Evolutionary conservation across 768 basidiomycete genomes (phyloP), one percentile per base, ranked within the genome.

Genomic region (Lactarius hatsudake): DNA sequence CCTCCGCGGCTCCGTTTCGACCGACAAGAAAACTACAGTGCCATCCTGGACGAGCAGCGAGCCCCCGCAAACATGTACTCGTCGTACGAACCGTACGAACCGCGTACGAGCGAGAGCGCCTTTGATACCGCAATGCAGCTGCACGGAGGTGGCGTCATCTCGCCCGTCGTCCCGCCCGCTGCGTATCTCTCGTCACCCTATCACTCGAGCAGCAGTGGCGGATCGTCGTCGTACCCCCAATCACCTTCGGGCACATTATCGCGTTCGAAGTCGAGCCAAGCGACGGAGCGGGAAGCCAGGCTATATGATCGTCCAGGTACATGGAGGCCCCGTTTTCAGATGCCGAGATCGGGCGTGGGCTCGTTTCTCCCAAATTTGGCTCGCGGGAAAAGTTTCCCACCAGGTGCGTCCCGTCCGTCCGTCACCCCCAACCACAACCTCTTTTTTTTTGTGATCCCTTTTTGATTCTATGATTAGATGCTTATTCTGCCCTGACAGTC

Each of bases 271-370:
- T 60, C 66, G n/a, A 1, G 34, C 1, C 28, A 23, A 5, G 34
- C 38, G 10, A 59, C 23, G 26, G 66, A 67, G 8, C 62, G 58
- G 6, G 62, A 51, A n/a, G 59, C 45, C 12, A 32, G 69, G 38
- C 28, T 63, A 32, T 71, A 69, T 28, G 69, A 71, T 42, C 67
- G 69, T 32, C 69, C 69, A 2, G 69, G 69, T n/a, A 57, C 61
- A 45, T 78, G 77, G 77, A 66, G 77, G 40, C 64, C 76, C 1
- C 75, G 76, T 56, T 78, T 78, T 70, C 72, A 71, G 55, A 74
- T 76, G 74, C 69, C 68, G 7, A 67, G 72, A 28, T 64, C 72
- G 0, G 59, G 69, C 7, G 55, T 77, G 1, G 67, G 72, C 32
- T 68, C 72, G 26, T 45, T 76, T 10, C 63, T 77, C 23, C 69